Percentiles rank a stretch among this genome's conserved stretches.
Conservation (phyloP, 1,284 basidiomycete genomes). For the Porogramme epimiltina region DNA sequence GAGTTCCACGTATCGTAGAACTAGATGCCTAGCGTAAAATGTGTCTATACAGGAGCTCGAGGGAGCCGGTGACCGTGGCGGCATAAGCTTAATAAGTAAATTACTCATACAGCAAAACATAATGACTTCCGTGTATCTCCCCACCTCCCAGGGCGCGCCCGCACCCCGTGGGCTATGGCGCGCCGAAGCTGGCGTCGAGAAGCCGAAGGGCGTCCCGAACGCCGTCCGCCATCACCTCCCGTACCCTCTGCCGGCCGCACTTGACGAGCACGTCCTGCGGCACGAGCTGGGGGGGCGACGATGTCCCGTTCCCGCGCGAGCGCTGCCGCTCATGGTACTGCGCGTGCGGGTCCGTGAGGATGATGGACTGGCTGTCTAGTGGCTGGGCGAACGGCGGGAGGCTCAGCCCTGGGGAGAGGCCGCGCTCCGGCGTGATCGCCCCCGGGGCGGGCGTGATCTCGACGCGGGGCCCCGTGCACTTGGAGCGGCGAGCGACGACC, state of each 20-base stretch:
- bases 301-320: conserved; percentile 38
- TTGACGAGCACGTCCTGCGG: conserved; percentile 61
- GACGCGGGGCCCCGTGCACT: conserved; percentile 74
- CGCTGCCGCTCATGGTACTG: conserved; percentile 50
- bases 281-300: conserved; percentile 54
- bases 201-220: conserved; percentile 79
- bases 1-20: too few relatives aligned
- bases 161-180: conserved; percentile 13
- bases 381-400: conserved; percentile 12
- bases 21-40: too few relatives aligned
- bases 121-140: neutral
- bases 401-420: conserved; percentile 34
- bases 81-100: conserved; percentile 14
- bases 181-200: conserved; percentile 68
- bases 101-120: conserved; percentile 2
- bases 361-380: conserved; percentile 32
- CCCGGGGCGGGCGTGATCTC: conserved; percentile 63
- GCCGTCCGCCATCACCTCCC: conserved; percentile 77
- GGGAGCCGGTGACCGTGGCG: neutral
- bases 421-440: conserved; percentile 47
- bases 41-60: neutral
- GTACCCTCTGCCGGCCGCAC: conserved; percentile 57
- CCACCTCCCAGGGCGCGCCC: neutral
- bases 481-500: conserved; percentile 82
- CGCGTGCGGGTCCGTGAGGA: conserved; percentile 56